phyloP scores from a whole-genome alignment of 1,284 basidiomycete species.

The Rhodotorula sp. region DNA sequence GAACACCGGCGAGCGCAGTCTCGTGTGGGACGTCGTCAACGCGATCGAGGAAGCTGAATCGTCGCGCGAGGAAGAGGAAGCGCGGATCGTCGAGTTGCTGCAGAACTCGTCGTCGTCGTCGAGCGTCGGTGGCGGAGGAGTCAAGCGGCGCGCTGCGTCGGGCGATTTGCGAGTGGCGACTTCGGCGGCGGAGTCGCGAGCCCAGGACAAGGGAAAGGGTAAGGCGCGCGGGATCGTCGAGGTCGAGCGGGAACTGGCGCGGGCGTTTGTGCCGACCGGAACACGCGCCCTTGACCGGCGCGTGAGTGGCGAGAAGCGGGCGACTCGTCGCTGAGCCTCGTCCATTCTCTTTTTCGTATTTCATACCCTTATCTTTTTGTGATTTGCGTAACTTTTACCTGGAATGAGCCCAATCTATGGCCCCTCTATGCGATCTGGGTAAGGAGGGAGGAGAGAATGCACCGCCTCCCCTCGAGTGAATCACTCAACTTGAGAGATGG shows the following conservation, averaged over 20 bases:
- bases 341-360: not conserved
- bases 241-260: constrained; percentile 5
- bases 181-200: not conserved
- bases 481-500: not conserved
- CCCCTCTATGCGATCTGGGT: not conserved
- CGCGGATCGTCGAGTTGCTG: constrained; percentile 23
- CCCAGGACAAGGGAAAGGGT: constrained; percentile 9
- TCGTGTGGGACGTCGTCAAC: constrained; percentile 25
- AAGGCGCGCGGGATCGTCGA: constrained; percentile 11
- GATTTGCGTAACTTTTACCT: not conserved
- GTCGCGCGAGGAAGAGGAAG: constrained; percentile 34
- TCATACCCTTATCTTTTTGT: not conserved
- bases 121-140: not conserved
- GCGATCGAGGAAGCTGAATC: constrained; percentile 35
- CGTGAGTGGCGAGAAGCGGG: constrained; percentile 17
- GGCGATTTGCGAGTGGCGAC: constrained; percentile 20
- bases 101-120: not conserved
- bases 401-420: not conserved
- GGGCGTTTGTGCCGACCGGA: constrained; percentile 4
- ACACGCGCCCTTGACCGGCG: constrained; percentile 16
- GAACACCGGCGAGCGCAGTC: constrained; percentile 4
- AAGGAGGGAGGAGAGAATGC: not conserved
- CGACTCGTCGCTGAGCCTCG: not conserved
- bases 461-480: not conserved
- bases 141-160: constrained; percentile 24